Conservation (phyloP, 2,329 filamentous ascomycete genomes). For the Mariannaea elegans region DNA sequence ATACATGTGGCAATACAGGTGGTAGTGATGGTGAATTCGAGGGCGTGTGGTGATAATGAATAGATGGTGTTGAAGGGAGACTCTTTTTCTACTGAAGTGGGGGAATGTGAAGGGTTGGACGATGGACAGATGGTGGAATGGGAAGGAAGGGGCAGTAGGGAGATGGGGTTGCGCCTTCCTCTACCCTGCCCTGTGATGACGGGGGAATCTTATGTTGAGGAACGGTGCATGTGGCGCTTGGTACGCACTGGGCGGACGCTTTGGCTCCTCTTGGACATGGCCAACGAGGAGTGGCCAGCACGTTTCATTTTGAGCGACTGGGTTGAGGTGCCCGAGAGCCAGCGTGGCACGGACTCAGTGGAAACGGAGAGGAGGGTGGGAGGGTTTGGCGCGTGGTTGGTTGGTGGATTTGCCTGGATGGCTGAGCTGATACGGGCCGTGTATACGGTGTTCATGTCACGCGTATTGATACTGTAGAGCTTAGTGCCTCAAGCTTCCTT, state of each 20-base stretch:
- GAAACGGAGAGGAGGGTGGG: slow-evolving; percentile 8
- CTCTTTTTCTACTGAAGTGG: not conserved
- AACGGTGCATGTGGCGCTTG: not conserved
- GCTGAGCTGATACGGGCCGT: not conserved
- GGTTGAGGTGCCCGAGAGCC: no score
- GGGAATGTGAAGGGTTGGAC: not conserved
- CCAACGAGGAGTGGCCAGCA: not conserved
- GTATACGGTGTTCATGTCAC: not conserved
- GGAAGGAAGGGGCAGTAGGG: slow-evolving; percentile 13
- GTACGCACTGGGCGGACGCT: not conserved
- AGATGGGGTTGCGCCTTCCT: not conserved
- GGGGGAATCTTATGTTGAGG: not conserved
- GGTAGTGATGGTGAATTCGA: slow-evolving; percentile 1
- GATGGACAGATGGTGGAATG: slow-evolving; percentile 4
- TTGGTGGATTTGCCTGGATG: not conserved
- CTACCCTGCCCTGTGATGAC: slow-evolving; percentile 3
- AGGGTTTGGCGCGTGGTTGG: not conserved
- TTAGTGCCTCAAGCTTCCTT: no score
- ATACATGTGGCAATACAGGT: not conserved
- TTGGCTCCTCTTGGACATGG: not conserved
- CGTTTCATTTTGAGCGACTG: not conserved
- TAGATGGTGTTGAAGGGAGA: slow-evolving; percentile 1
- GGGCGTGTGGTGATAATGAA: not conserved
- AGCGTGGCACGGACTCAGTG: slow-evolving; percentile 5
- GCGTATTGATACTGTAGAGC: no score